These are phyloP conservation scores for Ciborinia camelliae DNA, from an alignment of 2,329 filamentous ascomycete species.

Conservation along the genomic window DNA sequence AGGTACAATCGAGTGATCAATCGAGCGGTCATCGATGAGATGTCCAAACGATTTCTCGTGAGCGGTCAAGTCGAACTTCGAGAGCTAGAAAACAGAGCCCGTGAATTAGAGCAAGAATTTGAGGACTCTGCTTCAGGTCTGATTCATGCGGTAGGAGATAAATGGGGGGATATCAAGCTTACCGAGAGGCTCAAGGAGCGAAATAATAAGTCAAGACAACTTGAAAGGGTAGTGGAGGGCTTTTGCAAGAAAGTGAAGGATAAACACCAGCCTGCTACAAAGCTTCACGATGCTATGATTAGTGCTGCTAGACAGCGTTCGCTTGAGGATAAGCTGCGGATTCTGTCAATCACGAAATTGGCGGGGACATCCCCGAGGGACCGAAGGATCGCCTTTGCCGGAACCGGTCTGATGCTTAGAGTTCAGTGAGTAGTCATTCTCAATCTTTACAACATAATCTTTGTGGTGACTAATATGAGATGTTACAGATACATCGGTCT, in stretches of 20 bases:
- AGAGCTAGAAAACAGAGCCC: constrained; percentile 28
- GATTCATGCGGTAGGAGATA: neutral
- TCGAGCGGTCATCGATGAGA: constrained; percentile 40
- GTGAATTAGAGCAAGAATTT: constrained; percentile 26
- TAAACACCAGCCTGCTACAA: constrained; percentile 40
- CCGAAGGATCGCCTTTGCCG: constrained; percentile 35
- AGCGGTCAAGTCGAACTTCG: constrained; percentile 32
- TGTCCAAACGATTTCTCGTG: constrained; percentile 40
- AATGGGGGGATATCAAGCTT: neutral
- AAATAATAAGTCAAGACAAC: constrained; percentile 20
- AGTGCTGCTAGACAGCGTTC: constrained; percentile 25
- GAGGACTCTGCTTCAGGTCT: neutral
- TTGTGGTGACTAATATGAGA: neutral
- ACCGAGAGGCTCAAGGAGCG: constrained; percentile 20
- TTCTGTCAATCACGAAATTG: neutral
- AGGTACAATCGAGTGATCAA: constrained; percentile 41
- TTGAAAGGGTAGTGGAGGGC: constrained; percentile 27
- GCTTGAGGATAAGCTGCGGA: neutral
- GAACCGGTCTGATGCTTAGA: constrained; percentile 34
- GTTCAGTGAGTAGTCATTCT: constrained; percentile 19
- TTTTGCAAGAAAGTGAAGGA: constrained; percentile 33
- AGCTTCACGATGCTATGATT: constrained; percentile 41
- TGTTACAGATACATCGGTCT: constrained; percentile 28
- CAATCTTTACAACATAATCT: neutral
- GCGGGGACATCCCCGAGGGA: constrained; percentile 24